phyloP scores from a whole-genome alignment of 495 filamentous ascomycete species.

The Glarea lozoyensis region DNA sequence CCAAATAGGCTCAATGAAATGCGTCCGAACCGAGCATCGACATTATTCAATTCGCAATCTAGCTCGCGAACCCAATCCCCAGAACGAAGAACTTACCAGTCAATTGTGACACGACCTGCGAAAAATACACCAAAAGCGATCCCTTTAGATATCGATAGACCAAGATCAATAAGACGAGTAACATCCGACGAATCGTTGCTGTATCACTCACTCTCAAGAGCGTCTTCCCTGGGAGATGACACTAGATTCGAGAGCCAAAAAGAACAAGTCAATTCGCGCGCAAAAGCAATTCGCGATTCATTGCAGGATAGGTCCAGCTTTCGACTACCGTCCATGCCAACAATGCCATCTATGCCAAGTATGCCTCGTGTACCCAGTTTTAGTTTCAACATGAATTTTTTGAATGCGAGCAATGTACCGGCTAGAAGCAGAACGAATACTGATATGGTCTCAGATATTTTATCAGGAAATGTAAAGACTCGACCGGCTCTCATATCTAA shows the following conservation, averaged over 20 bases:
- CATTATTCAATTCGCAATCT: background rate
- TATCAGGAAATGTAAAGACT: slow-evolving; percentile 9
- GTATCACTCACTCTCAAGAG: slow-evolving; percentile 57
- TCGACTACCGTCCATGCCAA: slow-evolving; percentile 53
- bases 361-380: slow-evolving; percentile 33
- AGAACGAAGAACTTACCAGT: slow-evolving; percentile 10
- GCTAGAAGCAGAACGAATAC: slow-evolving; percentile 27
- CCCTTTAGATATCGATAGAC: slow-evolving; percentile 3
- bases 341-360: slow-evolving; percentile 19
- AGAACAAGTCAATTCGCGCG: slow-evolving; percentile 71
- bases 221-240: slow-evolving; percentile 80
- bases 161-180: slow-evolving; percentile 40
- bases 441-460: slow-evolving; percentile 27
- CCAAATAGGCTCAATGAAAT: background rate
- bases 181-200: slow-evolving; percentile 73
- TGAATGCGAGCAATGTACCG: slow-evolving; percentile 15
- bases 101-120: slow-evolving; percentile 2
- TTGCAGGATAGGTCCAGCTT: slow-evolving; percentile 67
- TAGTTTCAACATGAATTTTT: slow-evolving; percentile 34
- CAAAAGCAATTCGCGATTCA: slow-evolving; percentile 89
- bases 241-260: slow-evolving; percentile 72
- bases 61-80: background rate
- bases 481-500: slow-evolving; percentile 1
- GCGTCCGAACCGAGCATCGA: background rate
- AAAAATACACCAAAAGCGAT: slow-evolving; percentile 18